Evolutionary conservation across 768 basidiomycete genomes (phyloP), one percentile per base, ranked within the genome.

Genomic region (Lactifluus subvellereus): DNA sequence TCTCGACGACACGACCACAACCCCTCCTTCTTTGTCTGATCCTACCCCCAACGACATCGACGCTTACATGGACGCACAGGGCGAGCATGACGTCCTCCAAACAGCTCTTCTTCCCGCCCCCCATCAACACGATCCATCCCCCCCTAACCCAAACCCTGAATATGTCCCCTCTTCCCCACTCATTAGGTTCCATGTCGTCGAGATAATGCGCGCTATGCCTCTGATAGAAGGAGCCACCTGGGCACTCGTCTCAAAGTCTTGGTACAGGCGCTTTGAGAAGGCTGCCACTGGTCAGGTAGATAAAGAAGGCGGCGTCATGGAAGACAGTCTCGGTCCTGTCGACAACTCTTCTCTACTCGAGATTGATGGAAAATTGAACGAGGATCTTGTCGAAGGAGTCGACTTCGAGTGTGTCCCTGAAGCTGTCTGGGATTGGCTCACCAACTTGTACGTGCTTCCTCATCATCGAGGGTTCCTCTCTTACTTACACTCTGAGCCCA

Each of bases 401-500:
- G 82, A 97, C 70, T 82, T 88, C 56, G 88, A 91, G 71, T 88
- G 84, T 67, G 79, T 97, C 3, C 90, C 92, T 2, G 76, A 79
- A 61, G 78, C 80, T 30, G 85, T 84, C 22, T 96, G 93, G 94
- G 70, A 77, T 22, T 76, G 80, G 20, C 79, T 97, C 43, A 73
- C 78, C 8, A 66, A 78, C 55, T 94, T 93, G 95, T 92, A 67
- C 68, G 86, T 79, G 11, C 32, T 54, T 2, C 6, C 22, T 40
- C 60, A 61, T 30, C 55, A 38, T 59, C n/a, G 16, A 33, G 13
- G 10, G 7, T n/a, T 57, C 14, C 47, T 47, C 59, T 56, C 61
- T 16, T 38, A 51, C 40, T 64, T n/a, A 59, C 47, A 1, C 22
- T 22, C 40, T n/a, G 38, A 33, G 13, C 43, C 48, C 54, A 94